These are phyloP conservation scores for Drechslerella dactyloides DNA, from an alignment of 2,329 filamentous ascomycete species.

Conservation along the genomic window DNA sequence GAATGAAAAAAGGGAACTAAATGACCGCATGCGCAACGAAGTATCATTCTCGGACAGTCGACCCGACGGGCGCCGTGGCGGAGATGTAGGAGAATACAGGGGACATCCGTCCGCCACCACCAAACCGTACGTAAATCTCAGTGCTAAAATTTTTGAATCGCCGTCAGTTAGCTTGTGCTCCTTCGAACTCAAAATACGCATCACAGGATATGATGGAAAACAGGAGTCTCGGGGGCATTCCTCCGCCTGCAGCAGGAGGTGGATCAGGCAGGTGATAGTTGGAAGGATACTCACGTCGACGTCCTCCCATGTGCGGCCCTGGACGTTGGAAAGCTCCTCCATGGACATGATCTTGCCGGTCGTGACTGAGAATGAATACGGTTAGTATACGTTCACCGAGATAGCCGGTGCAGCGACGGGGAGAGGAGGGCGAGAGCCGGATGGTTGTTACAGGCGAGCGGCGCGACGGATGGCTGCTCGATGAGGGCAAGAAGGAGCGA, in stretches of 20 bases:
- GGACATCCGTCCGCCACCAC: conserved; percentile 5
- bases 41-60: neutral
- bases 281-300: conserved; percentile 47
- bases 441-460: conserved; percentile 26
- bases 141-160: conserved; percentile 2
- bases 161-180: conserved; percentile 1
- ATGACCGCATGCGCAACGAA: neutral
- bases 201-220: conserved; percentile 8
- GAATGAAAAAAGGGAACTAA: neutral
- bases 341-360: conserved; percentile 87
- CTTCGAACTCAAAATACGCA: neutral
- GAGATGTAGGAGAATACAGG: neutral
- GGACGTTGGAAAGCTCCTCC: conserved; percentile 82
- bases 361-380: conserved; percentile 65
- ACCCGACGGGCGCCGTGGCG: conserved; percentile 1
- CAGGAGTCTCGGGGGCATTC: conserved; percentile 3
- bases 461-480: conserved; percentile 15
- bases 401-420: conserved; percentile 6
- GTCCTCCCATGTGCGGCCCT: conserved; percentile 88
- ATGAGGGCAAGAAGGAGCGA: conserved; percentile 16
- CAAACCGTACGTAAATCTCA: neutral
- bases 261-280: neutral
- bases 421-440: conserved; percentile 8
- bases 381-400: conserved; percentile 50
- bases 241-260: conserved; percentile 23